Base-by-base conservation (phyloP, 2,329 filamentous ascomycete genomes). In the Fusarium sarcochroum region DNA sequence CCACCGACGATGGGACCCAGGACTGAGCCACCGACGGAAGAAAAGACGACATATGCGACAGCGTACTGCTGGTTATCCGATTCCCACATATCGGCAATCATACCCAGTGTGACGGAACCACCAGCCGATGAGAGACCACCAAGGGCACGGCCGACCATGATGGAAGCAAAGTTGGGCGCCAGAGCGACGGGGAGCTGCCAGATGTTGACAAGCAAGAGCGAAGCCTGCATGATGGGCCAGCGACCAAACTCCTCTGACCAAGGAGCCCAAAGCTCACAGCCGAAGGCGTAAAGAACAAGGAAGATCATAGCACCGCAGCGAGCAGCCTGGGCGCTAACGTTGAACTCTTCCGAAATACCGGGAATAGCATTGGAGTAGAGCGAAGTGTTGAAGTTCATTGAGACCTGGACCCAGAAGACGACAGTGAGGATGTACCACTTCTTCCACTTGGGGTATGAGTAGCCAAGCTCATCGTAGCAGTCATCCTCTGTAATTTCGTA, bases 191-290 rank as follows among this genome's bases (percentile, higher is more conserved):
- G 90, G 0, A 94, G 77, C 68, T 93, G 90, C 84, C 87, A 96
- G 56, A 95, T 78, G 72, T 96, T 96, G 78, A 94, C 91, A 13
- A 96, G 81, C 67, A 91, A 86, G 54, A 96, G 80, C 37, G 89
- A 92, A 23, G 86, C 80, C 82, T 95, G 93, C 21, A 95, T 83
- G 56, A 96, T 86, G 3, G 90, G 90, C 82, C 89, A 91, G 49
- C 93, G 88, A 20, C 93, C 93, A 49, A 95, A 83, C 74, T 96
- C 93, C 77, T 97, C 93, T 45, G 89, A 92, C 91, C 93, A 96
- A 0, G 93, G 93, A 0, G 93, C 93, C 93, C 93, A 96, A 0
- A 95, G 85, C 78, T 96, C 93, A 77, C 93, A 96, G 35, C 93
- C 93, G 76, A 96, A 94, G 37, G 92, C 93, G 77, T 97, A 96